A percentile compares a stretch with the other conserved stretches of the same genome.
Conservation (phyloP, 768 basidiomycete species). For the Phlebiopsis gigantea region DNA sequence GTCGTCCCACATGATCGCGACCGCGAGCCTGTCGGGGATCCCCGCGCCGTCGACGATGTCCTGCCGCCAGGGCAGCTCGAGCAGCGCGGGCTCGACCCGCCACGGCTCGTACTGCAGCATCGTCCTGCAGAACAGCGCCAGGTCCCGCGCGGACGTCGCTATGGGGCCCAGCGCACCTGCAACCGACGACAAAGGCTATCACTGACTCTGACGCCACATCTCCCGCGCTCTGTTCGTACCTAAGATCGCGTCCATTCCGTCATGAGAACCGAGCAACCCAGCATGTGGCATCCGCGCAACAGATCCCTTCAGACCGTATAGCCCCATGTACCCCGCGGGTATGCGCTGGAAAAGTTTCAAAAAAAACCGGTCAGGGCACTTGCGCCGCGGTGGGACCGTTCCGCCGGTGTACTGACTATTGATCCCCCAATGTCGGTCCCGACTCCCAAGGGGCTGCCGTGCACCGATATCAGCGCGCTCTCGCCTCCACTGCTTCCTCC, state of each 20-base stretch:
- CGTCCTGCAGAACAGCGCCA: constrained; percentile 41
- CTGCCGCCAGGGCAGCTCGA: constrained; percentile 46
- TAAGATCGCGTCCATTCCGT: constrained; percentile 50
- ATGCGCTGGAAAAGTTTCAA: constrained; percentile 42
- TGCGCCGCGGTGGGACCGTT: not conserved
- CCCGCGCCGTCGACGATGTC: constrained; percentile 32
- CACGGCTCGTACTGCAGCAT: constrained; percentile 45
- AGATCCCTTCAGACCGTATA: constrained; percentile 70
- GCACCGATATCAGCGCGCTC: constrained; percentile 70
- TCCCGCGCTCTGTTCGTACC: constrained; percentile 3
- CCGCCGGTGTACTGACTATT: constrained; percentile 31
- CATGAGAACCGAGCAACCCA: constrained; percentile 42
- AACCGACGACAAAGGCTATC: not conserved
- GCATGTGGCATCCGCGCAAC: constrained; percentile 48
- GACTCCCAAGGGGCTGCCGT: constrained; percentile 75
- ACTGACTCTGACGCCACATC: not conserved
- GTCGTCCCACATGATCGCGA: constrained; percentile 48
- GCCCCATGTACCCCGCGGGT: constrained; percentile 73
- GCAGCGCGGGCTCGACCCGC: constrained; percentile 39
- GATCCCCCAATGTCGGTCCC: constrained; percentile 87
- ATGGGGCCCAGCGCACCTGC: constrained; percentile 43
- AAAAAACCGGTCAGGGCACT: not conserved
- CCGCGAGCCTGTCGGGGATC: constrained; percentile 35
- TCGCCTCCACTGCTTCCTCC: constrained; percentile 91
- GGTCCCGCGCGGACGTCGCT: constrained; percentile 42